Evolutionary conservation across 345 rosid species (phyloP).

Genomic region (Kernera saxatilis): DNA sequence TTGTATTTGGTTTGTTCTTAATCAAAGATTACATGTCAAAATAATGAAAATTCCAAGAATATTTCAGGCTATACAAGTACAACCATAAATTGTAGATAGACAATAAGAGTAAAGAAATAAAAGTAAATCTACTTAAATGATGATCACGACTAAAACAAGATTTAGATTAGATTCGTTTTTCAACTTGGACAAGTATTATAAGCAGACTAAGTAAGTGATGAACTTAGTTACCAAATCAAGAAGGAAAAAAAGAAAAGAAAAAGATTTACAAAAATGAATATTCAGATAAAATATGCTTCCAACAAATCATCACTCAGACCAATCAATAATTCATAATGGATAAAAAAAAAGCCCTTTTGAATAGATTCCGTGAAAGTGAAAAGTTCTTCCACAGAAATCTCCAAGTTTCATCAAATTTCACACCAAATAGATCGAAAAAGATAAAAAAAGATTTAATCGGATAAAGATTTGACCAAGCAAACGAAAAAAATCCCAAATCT

Average conservation of each 20-base stretch:
- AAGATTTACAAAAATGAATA: slow-evolving; percentile 8
- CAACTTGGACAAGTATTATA: not conserved
- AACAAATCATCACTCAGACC: slow-evolving; percentile 6
- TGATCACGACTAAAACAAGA: slow-evolving; percentile 18
- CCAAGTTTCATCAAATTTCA: not conserved
- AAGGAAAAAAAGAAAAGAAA: not conserved
- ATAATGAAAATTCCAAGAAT: not conserved
- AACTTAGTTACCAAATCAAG: not conserved
- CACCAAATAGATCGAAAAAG: not conserved
- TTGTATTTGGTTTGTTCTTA: not conserved
- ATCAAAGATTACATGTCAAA: not conserved
- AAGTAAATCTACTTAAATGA: not conserved
- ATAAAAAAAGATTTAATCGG: not conserved
- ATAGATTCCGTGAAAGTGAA: not conserved
- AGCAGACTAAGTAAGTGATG: not conserved
- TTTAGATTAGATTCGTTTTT: not conserved
- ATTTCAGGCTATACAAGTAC: not conserved
- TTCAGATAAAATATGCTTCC: slow-evolving; percentile 12
- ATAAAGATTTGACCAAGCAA: not conserved
- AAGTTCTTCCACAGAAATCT: not conserved
- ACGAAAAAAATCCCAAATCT: not conserved
- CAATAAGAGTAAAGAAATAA: not conserved
- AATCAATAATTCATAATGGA: not conserved
- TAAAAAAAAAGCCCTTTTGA: not conserved
- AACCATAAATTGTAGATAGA: not conserved